Evolutionary conservation across 345 rosid genomes (phyloP), one percentile per base, ranked within the genome.

Genomic region (Linum lewisii): DNA sequence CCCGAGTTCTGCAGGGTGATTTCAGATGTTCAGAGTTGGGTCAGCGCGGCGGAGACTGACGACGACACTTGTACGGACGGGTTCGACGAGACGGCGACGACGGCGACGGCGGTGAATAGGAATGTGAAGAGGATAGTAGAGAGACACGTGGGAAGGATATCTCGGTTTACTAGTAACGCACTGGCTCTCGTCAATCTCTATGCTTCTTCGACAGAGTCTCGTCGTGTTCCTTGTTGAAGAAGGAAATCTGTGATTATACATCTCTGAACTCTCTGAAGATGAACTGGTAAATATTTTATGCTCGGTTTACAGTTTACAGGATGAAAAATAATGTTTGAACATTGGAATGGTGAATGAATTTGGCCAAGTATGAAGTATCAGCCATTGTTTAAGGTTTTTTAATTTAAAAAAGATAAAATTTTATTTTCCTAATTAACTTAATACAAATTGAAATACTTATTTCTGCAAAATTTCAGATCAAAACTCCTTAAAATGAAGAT

Each of bases 21-120:
- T 64, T 67, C 38, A 29, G 82, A 83, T 64, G 55, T 83, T 19
- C 60, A 78, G 23, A 83, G 78, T 63, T 85, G 93, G 93, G 83
- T 83, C 18, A 78, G 82, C 63, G 78, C 83, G 4, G 86, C 85
- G 2, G 63, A 81, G 22, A 76, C 79, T 19, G 73, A 83, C 70
- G 86, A 79, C 24, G 77, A 71, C 15, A 85, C 86, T 0, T 83
- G 93, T 66, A 58, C 79, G 77, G 79, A 78, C 63, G 80, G 79
- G 16, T 69, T 79, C 44, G 45, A 29, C 0, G 68, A 65, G n/a
- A 37, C 6, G 50, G 51, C 50, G 16, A 20, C 0, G 47, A 13
- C 16, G 11, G 11, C 47, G 47, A 4, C 18, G 47, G 22, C 7
- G 23, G 18, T 58, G 15, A 47, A 32, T 37, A 51, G 62, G 5